Percentiles rank a stretch among this genome's conserved stretches.
phyloP scores from a whole-genome alignment of 164 flowering plant species.

The Litsea cubeba region DNA sequence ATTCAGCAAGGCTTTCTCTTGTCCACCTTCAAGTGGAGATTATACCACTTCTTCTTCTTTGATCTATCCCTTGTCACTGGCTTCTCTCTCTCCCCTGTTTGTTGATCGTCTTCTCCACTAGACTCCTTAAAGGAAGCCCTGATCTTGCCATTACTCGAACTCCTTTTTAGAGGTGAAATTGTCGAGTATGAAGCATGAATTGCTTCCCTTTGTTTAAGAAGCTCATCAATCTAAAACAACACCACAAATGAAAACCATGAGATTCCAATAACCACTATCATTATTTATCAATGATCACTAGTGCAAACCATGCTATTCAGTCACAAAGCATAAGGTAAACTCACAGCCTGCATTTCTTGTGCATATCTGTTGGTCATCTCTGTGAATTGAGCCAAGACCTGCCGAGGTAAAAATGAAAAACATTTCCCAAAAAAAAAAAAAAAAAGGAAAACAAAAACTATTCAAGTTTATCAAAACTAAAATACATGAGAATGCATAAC shows the following conservation, averaged over 20 bases:
- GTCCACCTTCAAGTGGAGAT: conserved; percentile 71
- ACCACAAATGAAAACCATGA: not conserved
- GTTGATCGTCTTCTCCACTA: conserved; percentile 44
- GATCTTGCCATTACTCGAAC: conserved; percentile 56
- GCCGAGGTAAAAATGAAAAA: conserved; percentile 10
- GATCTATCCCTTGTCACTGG: conserved; percentile 44
- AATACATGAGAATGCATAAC: not conserved
- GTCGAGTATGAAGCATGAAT: conserved; percentile 77
- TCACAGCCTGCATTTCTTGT: conserved; percentile 85
- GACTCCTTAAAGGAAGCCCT: conserved; percentile 45
- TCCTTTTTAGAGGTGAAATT: conserved; percentile 59
- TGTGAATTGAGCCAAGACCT: conserved; percentile 94
- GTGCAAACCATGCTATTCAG: not conserved
- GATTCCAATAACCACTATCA: not conserved
- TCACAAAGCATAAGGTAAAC: conserved; percentile 16
- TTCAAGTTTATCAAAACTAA: not conserved
- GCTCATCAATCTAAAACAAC: conserved; percentile 71
- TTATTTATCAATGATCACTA: not conserved
- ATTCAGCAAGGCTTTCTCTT: conserved; percentile 66
- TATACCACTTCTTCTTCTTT: conserved; percentile 89
- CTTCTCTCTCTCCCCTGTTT: conserved; percentile 39
- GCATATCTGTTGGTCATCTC: conserved; percentile 95
- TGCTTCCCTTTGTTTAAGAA: conserved; percentile 72
- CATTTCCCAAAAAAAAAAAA: not conserved
- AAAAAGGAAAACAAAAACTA: not conserved